phyloP scores from a whole-genome alignment of 306 rosid genomes.

The Trifolium repens region DNA sequence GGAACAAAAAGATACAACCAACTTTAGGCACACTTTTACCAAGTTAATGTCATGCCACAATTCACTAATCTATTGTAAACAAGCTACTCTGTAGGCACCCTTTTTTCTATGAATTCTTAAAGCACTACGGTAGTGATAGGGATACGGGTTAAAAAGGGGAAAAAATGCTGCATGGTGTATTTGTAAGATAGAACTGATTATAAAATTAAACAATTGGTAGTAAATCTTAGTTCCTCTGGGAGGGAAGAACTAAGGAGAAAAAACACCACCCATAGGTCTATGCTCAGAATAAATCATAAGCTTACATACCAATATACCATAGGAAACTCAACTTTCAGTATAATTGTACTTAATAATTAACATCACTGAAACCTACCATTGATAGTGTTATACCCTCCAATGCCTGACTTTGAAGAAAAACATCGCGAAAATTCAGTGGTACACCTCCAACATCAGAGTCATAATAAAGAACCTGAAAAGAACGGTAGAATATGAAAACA shows the following conservation, averaged over 20 bases:
- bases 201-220: background rate
- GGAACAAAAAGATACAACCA: conserved; percentile 25
- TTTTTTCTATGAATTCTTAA: conserved; percentile 31
- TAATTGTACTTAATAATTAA: conserved; percentile 32
- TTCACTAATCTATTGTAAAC: conserved; percentile 19
- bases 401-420: conserved; percentile 97
- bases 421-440: conserved; percentile 84
- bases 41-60: conserved; percentile 17
- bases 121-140: background rate
- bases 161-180: background rate
- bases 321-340: conserved; percentile 3
- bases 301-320: conserved; percentile 9
- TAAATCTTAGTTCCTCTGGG: background rate
- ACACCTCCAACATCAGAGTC: conserved; percentile 87
- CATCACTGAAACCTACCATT: conserved; percentile 68
- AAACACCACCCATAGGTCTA: conserved; percentile 12
- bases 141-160: background rate
- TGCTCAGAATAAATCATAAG: conserved; percentile 25
- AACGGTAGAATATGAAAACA: conserved; percentile 39
- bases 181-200: background rate
- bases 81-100: conserved; percentile 15
- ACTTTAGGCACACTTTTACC: background rate
- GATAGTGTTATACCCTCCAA: conserved; percentile 90
- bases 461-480: conserved; percentile 73
- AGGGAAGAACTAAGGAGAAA: conserved; percentile 7